Conservation (phyloP, 495 filamentous ascomycete species). For the Rostrohypoxylon terebratum region DNA sequence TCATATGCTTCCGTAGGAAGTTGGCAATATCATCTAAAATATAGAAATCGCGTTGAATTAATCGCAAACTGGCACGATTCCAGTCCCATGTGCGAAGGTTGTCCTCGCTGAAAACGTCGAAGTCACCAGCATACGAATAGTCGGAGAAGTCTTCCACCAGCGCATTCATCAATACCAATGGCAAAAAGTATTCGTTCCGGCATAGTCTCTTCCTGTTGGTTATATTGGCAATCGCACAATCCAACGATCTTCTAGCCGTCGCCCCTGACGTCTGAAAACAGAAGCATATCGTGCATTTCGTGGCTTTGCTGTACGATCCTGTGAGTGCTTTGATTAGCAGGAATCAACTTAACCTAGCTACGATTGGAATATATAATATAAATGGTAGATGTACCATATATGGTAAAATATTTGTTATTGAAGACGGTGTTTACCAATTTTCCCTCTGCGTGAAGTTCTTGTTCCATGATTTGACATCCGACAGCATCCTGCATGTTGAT, state of each 20-base stretch:
- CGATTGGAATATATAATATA: not conserved
- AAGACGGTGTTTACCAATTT: too few species aligned
- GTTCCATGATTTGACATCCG: conserved; percentile 1
- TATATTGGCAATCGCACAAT: too few species aligned
- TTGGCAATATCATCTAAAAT: not conserved
- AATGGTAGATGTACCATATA: not conserved
- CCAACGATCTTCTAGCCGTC: not conserved
- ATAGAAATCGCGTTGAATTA: not conserved
- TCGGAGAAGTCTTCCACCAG: not conserved
- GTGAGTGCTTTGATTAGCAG: not conserved
- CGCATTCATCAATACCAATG: not conserved
- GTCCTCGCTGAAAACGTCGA: not conserved
- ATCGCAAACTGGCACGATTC: not conserved
- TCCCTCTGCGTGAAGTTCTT: not conserved
- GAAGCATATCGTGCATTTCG: conserved; percentile 21
- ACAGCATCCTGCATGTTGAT: not conserved
- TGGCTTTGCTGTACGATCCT: conserved; percentile 19
- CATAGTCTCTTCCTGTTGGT: too few species aligned
- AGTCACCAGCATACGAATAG: not conserved
- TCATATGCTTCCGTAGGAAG: conserved; percentile 11
- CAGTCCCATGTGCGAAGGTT: conserved; percentile 8
- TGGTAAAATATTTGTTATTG: too few species aligned
- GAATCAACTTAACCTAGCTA: not conserved
- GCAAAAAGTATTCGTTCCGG: too few species aligned
- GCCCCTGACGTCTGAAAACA: not conserved